Conservation (phyloP, 371 early-diverging fungal genomes). For the Syncephalastrum racemosum region DNA sequence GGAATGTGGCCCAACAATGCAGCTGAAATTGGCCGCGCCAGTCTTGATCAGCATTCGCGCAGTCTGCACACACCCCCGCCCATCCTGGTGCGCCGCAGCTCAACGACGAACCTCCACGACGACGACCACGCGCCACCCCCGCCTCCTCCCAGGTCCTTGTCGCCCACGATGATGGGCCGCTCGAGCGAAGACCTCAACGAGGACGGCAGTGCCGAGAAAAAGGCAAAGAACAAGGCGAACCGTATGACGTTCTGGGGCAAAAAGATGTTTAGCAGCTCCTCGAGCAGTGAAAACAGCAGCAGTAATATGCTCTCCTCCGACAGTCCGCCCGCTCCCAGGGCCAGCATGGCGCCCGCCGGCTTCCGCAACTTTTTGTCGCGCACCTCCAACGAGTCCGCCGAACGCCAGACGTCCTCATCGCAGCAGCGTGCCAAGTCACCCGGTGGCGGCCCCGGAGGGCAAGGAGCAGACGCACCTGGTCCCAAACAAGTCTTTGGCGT, state of each 20-base stretch:
- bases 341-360: neutral
- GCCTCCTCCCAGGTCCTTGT: slow-evolving; percentile 12
- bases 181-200: slow-evolving; percentile 16
- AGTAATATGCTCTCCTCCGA: slow-evolving; percentile 8
- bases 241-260: slow-evolving; percentile 56
- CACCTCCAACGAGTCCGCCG: slow-evolving; percentile 11
- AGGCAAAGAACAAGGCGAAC: slow-evolving; percentile 42
- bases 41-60: slow-evolving; percentile 21
- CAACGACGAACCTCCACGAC: slow-evolving; percentile 30
- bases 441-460: neutral
- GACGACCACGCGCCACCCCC: slow-evolving; percentile 11
- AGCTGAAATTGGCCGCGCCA: slow-evolving; percentile 11
- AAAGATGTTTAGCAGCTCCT: slow-evolving; percentile 41
- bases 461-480: neutral
- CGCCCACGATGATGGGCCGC: slow-evolving; percentile 14
- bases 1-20: neutral
- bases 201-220: slow-evolving; percentile 27
- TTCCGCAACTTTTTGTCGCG: slow-evolving; percentile 28
- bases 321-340: slow-evolving; percentile 1
- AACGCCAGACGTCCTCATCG: neutral
- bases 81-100: slow-evolving; percentile 35
- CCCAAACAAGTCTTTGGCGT: slow-evolving; percentile 72
- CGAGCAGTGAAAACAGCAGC: neutral
- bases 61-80: slow-evolving; percentile 31
- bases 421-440: slow-evolving; percentile 3